Evolutionary conservation across 805 yeast genomes (phyloP).

Genomic region (Yamadazyma tumulicola): DNA sequence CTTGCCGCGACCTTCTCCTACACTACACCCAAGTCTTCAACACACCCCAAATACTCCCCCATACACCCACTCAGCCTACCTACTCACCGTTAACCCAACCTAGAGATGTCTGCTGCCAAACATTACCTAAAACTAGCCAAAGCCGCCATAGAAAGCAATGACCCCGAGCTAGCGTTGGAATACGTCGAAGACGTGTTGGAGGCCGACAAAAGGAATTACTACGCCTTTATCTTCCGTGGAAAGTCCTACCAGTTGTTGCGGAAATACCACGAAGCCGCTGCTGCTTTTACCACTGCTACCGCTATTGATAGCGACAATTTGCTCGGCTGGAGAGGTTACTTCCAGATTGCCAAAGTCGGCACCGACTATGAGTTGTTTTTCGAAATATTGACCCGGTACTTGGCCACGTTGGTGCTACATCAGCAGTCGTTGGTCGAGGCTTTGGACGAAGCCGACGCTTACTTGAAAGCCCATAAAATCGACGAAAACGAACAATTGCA

Average conservation of each 20-base stretch:
- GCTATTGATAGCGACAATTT: slow-evolving; percentile 47
- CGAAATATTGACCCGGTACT: slow-evolving; percentile 41
- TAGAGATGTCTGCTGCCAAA: slow-evolving; percentile 20
- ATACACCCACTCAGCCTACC: no score
- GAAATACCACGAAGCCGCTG: slow-evolving; percentile 36
- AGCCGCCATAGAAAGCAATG: slow-evolving; percentile 48
- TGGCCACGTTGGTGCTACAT: slow-evolving; percentile 38
- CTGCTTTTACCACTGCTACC: slow-evolving; percentile 49
- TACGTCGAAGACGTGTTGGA: slow-evolving; percentile 53
- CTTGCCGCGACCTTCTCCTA: no score
- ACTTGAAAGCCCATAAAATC: slow-evolving; percentile 35
- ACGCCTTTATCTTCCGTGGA: slow-evolving; percentile 69
- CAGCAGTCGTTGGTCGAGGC: slow-evolving; percentile 49
- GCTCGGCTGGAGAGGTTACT: slow-evolving; percentile 80
- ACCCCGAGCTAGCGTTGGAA: slow-evolving; percentile 61
- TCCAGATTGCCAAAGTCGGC: slow-evolving; percentile 39
- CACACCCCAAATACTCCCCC: no score
- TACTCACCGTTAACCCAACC: no score
- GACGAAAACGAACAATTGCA: slow-evolving; percentile 29
- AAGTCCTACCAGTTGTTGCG: slow-evolving; percentile 55
- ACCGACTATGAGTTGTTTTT: slow-evolving; percentile 46
- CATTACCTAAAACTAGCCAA: slow-evolving; percentile 37
- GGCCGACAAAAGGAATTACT: slow-evolving; percentile 54
- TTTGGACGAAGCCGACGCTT: slow-evolving; percentile 43
- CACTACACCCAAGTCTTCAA: no score